These are phyloP conservation scores for Trametes cingulata DNA, from an alignment of 768 basidiomycete species.

Conservation along the genomic window DNA sequence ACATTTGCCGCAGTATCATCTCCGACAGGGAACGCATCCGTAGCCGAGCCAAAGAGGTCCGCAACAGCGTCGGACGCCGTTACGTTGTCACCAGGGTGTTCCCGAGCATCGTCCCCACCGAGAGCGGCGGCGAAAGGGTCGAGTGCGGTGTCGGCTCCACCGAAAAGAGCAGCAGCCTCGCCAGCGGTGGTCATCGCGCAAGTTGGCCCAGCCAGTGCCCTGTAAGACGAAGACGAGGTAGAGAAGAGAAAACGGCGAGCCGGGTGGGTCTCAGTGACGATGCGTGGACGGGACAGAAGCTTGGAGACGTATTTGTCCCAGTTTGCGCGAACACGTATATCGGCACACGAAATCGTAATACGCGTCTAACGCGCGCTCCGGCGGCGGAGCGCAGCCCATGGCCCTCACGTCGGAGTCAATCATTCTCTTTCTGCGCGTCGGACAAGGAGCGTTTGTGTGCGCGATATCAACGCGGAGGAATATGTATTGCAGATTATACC, in stretches of 20 bases:
- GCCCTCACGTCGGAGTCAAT: background rate
- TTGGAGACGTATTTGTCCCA: slow-evolving; percentile 38
- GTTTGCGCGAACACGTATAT: slow-evolving; percentile 43
- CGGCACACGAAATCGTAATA: slow-evolving; percentile 3
- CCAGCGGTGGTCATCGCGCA: slow-evolving; percentile 63
- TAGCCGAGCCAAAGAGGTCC: slow-evolving; percentile 28
- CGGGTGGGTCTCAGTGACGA: slow-evolving; percentile 14
- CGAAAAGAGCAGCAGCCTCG: slow-evolving; percentile 83
- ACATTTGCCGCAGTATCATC: slow-evolving; percentile 1
- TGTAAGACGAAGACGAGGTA: slow-evolving; percentile 19
- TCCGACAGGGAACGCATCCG: slow-evolving; percentile 15
- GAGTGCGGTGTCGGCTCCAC: slow-evolving; percentile 53
- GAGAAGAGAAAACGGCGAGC: slow-evolving; percentile 4
- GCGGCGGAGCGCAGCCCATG: background rate
- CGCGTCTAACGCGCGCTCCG: slow-evolving; percentile 14
- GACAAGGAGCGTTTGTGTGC: background rate
- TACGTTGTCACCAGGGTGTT: slow-evolving; percentile 8
- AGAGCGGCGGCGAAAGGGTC: slow-evolving; percentile 40
- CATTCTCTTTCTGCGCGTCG: background rate
- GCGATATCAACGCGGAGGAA: background rate
- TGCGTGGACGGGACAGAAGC: slow-evolving; percentile 9
- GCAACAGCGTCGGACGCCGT: slow-evolving; percentile 17
- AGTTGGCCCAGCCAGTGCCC: slow-evolving; percentile 17
- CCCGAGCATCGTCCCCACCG: slow-evolving; percentile 20
- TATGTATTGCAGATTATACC: slow-evolving; percentile 19